These are phyloP conservation scores for Diutina rugosa DNA, from an alignment of 1,139 yeast genomes.

Conservation along the genomic window DNA sequence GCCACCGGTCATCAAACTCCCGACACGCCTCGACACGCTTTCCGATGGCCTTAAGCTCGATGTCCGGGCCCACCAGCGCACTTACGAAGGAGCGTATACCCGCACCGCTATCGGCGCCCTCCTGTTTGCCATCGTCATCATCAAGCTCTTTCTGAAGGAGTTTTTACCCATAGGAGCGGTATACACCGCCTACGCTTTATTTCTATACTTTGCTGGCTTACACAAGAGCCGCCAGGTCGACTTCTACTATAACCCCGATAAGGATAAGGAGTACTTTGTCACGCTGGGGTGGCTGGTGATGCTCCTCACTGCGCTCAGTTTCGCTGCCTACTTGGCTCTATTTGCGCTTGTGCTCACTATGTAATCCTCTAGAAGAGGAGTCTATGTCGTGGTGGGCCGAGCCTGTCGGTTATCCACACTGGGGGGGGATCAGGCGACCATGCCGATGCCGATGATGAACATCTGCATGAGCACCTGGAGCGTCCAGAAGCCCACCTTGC, in stretches of 20 bases:
- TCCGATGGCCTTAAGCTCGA: conserved; percentile 30
- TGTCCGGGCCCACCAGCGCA: conserved; percentile 46
- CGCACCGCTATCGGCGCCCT: conserved; percentile 36
- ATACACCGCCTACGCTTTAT: conserved; percentile 37
- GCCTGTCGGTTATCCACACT: background rate
- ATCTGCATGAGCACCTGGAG: conserved; percentile 74
- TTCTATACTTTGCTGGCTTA: conserved; percentile 36
- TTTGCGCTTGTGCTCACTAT: conserved; percentile 21
- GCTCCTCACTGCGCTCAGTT: conserved; percentile 27
- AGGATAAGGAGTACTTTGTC: conserved; percentile 26
- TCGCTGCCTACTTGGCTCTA: conserved; percentile 31
- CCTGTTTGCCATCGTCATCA: conserved; percentile 22
- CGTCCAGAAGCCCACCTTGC: conserved; percentile 89
- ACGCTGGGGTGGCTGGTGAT: conserved; percentile 41
- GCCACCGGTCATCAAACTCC: background rate
- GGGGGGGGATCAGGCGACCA: background rate
- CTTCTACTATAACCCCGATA: conserved; percentile 29
- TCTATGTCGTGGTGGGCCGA: background rate
- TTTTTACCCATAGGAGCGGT: conserved; percentile 41
- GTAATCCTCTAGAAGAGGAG: background rate
- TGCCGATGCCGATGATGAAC: conserved; percentile 69
- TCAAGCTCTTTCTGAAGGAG: conserved; percentile 39
- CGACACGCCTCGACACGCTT: conserved; percentile 10
- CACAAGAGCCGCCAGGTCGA: conserved; percentile 32
- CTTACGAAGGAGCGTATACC: conserved; percentile 51